Percentiles rank a stretch among this genome's conserved stretches.
These are phyloP conservation scores for Penicillium sp. DNA, from an alignment of 2,329 filamentous ascomycete species.

Conservation along the genomic window DNA sequence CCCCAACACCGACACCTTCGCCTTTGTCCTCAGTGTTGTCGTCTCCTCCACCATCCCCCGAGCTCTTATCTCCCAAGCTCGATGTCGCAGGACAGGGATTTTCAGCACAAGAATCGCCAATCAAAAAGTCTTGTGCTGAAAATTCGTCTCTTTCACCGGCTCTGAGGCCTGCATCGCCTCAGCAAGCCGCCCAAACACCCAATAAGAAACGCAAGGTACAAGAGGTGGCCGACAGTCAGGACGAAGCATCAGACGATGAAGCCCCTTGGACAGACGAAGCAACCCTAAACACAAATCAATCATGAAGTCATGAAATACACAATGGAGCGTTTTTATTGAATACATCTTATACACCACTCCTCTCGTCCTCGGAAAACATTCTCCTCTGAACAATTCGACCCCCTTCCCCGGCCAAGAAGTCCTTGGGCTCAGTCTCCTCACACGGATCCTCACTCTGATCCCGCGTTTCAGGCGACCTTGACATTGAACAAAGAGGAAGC, in stretches of 20 bases:
- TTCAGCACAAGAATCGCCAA: not conserved
- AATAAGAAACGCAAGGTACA: conserved; percentile 45
- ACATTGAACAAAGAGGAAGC: conserved; percentile 25
- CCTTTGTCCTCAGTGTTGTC: conserved; percentile 7
- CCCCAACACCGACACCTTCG: conserved; percentile 6
- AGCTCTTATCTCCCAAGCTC: not conserved
- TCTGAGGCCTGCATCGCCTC: not conserved
- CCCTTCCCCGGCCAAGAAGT: conserved; percentile 6
- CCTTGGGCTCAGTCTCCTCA: conserved; percentile 11
- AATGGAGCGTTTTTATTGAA: not conserved
- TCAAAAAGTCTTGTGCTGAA: not conserved
- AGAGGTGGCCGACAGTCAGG: conserved; percentile 48
- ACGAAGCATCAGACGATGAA: conserved; percentile 40
- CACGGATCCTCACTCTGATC: conserved; percentile 8
- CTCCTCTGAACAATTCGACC: conserved; percentile 11
- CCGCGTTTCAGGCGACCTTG: conserved; percentile 7
- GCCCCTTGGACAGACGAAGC: conserved; percentile 28
- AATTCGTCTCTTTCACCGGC: not conserved
- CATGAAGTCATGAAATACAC: not conserved
- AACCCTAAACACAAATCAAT: not conserved
- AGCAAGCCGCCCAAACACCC: conserved; percentile 11
- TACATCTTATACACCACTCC: not conserved
- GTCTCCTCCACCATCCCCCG: conserved; percentile 2
- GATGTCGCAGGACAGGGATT: not conserved
- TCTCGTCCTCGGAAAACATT: conserved; percentile 10